Conservation (phyloP, 2,329 filamentous ascomycete species). For the Westerdykella ornata region DNA sequence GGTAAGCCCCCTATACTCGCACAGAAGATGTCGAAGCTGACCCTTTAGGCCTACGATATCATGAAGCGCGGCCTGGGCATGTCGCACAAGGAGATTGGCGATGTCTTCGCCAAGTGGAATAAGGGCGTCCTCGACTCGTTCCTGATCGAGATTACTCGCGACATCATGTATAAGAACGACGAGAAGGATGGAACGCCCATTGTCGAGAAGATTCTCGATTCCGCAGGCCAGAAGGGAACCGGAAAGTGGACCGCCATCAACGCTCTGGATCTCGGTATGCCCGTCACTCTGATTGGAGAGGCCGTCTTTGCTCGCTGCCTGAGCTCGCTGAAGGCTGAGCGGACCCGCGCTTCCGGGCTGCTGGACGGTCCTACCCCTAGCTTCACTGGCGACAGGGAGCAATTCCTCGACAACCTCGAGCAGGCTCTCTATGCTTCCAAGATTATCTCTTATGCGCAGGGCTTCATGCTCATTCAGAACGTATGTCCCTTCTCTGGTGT, state of each 20-base stretch:
- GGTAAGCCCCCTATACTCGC: conserved; percentile 49
- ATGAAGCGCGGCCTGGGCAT: conserved; percentile 96
- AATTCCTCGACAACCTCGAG: conserved; percentile 95
- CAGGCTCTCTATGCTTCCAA: conserved; percentile 98
- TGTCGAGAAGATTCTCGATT: conserved; percentile 98
- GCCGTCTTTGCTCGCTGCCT: conserved; percentile 92
- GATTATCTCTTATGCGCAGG: conserved; percentile 99
- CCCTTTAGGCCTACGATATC: conserved; percentile 85
- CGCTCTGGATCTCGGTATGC: conserved; percentile 95
- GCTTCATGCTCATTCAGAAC: conserved; percentile 99
- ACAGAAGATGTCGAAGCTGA: conserved; percentile 7
- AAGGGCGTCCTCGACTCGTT: conserved; percentile 94
- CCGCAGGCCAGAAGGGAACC: conserved; percentile 97
- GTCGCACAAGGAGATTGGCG: conserved; percentile 87
- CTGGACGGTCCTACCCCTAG: conserved; percentile 70
- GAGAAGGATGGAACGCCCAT: conserved; percentile 75
- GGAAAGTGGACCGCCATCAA: conserved; percentile 99
- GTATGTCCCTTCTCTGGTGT: conserved; percentile 46
- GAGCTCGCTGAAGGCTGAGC: conserved; percentile 90
- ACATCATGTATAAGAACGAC: conserved; percentile 98
- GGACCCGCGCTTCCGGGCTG: conserved; percentile 69
- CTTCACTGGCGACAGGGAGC: conserved; percentile 84
- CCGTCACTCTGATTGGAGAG: conserved; percentile 96
- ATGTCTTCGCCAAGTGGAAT: conserved; percentile 95
- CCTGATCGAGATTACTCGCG: conserved; percentile 97